Conservation (phyloP, 495 filamentous ascomycete genomes). For the Hypoxylon fragiforme region DNA sequence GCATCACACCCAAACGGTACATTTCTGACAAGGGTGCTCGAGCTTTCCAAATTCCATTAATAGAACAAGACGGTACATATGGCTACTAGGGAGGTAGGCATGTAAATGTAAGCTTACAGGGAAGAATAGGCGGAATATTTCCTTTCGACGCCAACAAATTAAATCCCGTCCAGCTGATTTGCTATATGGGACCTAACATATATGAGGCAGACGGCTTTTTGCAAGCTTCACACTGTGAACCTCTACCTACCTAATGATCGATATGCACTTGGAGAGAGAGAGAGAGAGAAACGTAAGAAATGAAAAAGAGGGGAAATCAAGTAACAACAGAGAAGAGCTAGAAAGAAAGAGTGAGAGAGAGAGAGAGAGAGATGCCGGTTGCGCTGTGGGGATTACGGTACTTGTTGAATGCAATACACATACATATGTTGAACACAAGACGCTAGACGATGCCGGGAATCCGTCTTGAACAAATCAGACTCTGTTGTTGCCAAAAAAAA, state of each 20-base stretch:
- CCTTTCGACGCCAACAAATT: no score
- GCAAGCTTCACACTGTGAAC: no score
- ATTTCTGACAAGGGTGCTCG: constrained; percentile 4
- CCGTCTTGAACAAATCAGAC: background rate
- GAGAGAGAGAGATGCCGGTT: background rate
- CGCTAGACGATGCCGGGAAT: background rate
- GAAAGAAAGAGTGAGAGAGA: background rate
- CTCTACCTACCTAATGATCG: background rate
- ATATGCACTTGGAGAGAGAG: no score
- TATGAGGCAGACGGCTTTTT: no score
- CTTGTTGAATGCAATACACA: no score
- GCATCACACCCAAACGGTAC: background rate
- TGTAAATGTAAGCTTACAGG: no score
- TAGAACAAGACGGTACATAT: constrained; percentile 2
- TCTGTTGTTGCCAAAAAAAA: background rate
- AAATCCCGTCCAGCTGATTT: no score
- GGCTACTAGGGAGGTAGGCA: background rate
- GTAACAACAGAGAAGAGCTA: no score
- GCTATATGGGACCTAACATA: no score
- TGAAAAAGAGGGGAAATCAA: background rate
- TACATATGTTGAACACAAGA: no score
- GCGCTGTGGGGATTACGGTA: background rate
- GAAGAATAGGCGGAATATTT: no score
- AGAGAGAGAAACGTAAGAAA: no score
- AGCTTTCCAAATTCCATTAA: constrained; percentile 8